phyloP scores from a whole-genome alignment of 495 filamentous ascomycete species.

The Daldinia decipiens region DNA sequence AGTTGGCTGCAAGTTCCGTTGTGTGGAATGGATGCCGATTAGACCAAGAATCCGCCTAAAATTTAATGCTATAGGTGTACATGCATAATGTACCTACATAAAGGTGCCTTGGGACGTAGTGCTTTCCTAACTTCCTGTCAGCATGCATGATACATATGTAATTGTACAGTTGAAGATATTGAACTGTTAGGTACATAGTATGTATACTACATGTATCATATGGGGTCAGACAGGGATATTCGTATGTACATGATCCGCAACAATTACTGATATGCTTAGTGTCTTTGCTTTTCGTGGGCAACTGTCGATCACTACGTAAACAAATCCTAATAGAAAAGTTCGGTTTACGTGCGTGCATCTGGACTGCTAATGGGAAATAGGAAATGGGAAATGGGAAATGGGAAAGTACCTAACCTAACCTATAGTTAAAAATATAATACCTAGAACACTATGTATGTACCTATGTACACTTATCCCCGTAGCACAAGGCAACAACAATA shows the following conservation, averaged over 20 bases:
- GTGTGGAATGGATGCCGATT: constrained; percentile 3
- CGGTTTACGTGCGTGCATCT: neutral
- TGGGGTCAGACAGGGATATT: constrained; percentile 4
- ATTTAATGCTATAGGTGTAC: neutral
- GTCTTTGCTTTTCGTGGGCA: neutral
- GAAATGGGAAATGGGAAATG: neutral
- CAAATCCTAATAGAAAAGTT: constrained; percentile 4
- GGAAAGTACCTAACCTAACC: no score
- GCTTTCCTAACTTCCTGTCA: neutral
- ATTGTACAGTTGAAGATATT: no score
- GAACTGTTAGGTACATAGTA: no score
- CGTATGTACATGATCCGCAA: constrained; percentile 4
- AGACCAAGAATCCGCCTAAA: neutral
- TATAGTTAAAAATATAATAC: neutral
- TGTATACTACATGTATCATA: neutral
- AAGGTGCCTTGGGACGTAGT: neutral
- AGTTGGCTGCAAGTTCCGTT: neutral
- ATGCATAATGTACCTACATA: constrained; percentile 1
- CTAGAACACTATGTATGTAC: no score
- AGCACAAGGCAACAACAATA: neutral
- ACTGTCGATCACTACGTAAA: constrained; percentile 4
- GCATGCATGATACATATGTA: neutral
- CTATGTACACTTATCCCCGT: constrained; percentile 1
- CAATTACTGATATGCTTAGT: constrained; percentile 1
- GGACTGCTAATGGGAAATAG: neutral